Percentiles rank a stretch among this genome's conserved stretches.
Evolutionary conservation across 2,329 filamentous ascomycete genomes (phyloP).

Genomic region (Coniochaeta sp.): DNA sequence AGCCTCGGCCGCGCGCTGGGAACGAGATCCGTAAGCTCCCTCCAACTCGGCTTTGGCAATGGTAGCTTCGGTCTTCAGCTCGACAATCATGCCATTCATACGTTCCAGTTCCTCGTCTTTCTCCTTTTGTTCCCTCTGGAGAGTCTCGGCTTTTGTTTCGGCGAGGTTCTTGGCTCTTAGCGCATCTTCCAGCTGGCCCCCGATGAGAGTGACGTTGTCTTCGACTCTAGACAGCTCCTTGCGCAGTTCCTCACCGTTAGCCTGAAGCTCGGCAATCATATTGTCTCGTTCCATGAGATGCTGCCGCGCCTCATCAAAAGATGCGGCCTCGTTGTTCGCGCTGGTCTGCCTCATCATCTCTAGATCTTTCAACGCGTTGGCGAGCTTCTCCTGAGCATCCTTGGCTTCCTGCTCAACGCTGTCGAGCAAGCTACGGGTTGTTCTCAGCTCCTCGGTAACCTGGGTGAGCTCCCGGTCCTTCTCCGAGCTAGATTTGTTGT

Average conservation of each 20-base stretch:
- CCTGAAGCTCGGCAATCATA: conserved; percentile 31
- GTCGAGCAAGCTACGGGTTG: conserved; percentile 19
- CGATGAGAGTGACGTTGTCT: conserved; percentile 27
- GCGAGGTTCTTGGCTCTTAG: conserved; percentile 21
- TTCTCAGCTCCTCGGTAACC: conserved; percentile 49
- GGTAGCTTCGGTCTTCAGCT: conserved; percentile 55
- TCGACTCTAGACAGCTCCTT: conserved; percentile 26
- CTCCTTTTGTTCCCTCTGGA: conserved; percentile 36
- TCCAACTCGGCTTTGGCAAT: conserved; percentile 56
- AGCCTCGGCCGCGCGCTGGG: conserved; percentile 50
- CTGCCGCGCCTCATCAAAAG: conserved; percentile 21
- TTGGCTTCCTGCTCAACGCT: conserved; percentile 25
- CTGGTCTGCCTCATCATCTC: conserved; percentile 27
- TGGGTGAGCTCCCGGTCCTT: conserved; percentile 57
- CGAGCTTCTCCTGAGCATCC: conserved; percentile 40
- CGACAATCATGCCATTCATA: conserved; percentile 44
- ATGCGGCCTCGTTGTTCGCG: conserved; percentile 17
- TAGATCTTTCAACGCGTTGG: conserved; percentile 38
- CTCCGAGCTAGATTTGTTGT: conserved; percentile 73
- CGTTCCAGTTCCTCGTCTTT: conserved; percentile 44
- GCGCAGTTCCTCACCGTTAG: conserved; percentile 10
- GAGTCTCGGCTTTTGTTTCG: conserved; percentile 20
- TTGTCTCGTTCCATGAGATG: conserved; percentile 35
- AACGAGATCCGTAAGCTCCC: conserved; percentile 51
- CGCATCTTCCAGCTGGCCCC: conserved; percentile 23